phyloP scores from a whole-genome alignment of 2,329 filamentous ascomycete species.

The Paecilomyces formosus region DNA sequence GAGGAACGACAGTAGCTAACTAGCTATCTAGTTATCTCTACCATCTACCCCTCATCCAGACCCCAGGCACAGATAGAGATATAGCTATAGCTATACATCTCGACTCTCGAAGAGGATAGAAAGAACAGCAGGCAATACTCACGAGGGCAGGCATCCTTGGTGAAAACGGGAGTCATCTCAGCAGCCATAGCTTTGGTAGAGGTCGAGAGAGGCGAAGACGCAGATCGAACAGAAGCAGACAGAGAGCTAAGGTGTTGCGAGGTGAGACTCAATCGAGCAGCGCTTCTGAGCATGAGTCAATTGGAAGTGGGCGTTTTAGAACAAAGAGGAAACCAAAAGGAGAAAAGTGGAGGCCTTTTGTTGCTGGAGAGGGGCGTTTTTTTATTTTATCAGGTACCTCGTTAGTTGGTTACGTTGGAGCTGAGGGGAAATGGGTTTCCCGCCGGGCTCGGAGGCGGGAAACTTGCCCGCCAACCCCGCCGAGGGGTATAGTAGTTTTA shows the following conservation, averaged over 20 bases:
- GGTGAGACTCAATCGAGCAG: background rate
- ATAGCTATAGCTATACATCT: background rate
- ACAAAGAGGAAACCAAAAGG: background rate
- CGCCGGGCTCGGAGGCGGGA: background rate
- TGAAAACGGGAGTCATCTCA: slow-evolving; percentile 30
- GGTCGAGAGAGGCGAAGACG: background rate
- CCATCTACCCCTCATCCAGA: background rate
- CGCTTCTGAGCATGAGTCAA: background rate
- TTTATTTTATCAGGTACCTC: background rate
- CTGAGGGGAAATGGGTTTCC: background rate
- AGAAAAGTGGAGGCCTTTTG: background rate
- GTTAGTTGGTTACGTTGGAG: background rate
- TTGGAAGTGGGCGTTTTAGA: background rate
- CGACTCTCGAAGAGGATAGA: background rate
- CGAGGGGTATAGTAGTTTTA: background rate
- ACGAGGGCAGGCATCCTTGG: slow-evolving; percentile 41
- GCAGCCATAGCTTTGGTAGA: slow-evolving; percentile 5
- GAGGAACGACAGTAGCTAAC: background rate
- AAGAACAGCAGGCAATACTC: slow-evolving; percentile 14
- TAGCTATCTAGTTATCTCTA: slow-evolving; percentile 3
- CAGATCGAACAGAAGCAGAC: background rate
- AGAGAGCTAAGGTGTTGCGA: background rate
- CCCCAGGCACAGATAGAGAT: background rate
- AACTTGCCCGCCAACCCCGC: background rate
- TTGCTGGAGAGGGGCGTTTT: background rate